Evolutionary conservation across 1,139 yeast genomes (phyloP).

Genomic region (Blastobotrys capitulatus): DNA sequence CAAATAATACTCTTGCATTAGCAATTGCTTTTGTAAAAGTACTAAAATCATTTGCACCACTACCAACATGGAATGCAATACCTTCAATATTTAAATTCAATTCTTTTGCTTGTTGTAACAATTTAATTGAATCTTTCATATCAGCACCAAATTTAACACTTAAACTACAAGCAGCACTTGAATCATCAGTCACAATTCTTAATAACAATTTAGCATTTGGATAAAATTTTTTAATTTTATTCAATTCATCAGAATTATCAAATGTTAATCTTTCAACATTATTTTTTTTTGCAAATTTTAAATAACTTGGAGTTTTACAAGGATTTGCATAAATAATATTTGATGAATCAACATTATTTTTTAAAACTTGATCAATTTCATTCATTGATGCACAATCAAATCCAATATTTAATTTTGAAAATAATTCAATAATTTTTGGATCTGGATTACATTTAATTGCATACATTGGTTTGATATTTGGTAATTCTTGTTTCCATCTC

Average conservation of each 20-base stretch:
- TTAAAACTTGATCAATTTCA: constrained; percentile 67
- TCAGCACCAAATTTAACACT: constrained; percentile 89
- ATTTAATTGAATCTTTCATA: constrained; percentile 45
- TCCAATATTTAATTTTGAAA: constrained; percentile 61
- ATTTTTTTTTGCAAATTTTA: constrained; percentile 58
- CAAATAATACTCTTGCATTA: constrained; percentile 71
- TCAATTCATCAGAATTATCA: constrained; percentile 81
- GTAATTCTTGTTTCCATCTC: constrained; percentile 61
- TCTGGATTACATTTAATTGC: constrained; percentile 95
- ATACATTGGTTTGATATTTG: constrained; percentile 75
- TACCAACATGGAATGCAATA: constrained; percentile 93
- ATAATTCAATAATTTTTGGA: constrained; percentile 47
- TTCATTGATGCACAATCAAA: constrained; percentile 93
- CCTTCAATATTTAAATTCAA: constrained; percentile 67
- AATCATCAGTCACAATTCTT: constrained; percentile 87
- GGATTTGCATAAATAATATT: constrained; percentile 91
- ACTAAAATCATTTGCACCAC: constrained; percentile 77
- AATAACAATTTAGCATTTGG: constrained; percentile 67
- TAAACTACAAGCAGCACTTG: constrained; percentile 78
- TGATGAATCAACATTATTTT: constrained; percentile 55
- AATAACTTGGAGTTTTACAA: constrained; percentile 76
- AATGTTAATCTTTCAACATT: constrained; percentile 74
- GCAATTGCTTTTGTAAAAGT: constrained; percentile 66
- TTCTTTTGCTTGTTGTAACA: constrained; percentile 59
- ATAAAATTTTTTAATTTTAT: constrained; percentile 62